Evolutionary conservation across 225 moss, liverwort and hornwort genomes (phyloP).

Genomic region (Physcomitrium patens): DNA sequence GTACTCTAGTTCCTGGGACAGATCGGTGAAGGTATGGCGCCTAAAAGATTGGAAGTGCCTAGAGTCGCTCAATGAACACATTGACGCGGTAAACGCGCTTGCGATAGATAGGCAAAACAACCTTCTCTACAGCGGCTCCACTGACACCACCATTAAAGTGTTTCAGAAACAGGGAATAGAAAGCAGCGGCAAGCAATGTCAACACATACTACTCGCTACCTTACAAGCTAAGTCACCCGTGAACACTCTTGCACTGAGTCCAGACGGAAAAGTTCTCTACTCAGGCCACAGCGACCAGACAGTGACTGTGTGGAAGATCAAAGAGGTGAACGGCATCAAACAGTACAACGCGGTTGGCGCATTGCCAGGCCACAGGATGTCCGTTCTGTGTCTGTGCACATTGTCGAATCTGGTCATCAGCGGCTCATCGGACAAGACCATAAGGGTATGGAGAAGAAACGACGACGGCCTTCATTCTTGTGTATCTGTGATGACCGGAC

Average conservation of each 20-base stretch:
- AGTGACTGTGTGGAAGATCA: constrained; percentile 41
- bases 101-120: constrained; percentile 28
- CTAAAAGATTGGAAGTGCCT: constrained; percentile 39
- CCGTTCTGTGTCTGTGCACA: constrained; percentile 43
- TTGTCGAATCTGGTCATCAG: constrained; percentile 41
- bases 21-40: constrained; percentile 48
- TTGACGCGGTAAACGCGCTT: constrained; percentile 50
- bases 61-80: constrained; percentile 41
- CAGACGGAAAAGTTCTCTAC: constrained; percentile 38
- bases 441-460: constrained; percentile 46
- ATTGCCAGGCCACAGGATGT: constrained; percentile 47
- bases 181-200: neutral
- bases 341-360: constrained; percentile 32
- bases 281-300: constrained; percentile 51
- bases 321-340: constrained; percentile 6
- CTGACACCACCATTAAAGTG: constrained; percentile 45
- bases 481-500: constrained; percentile 46
- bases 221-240: constrained; percentile 48
- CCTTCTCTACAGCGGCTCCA: constrained; percentile 47
- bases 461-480: constrained; percentile 26
- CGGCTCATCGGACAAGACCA: constrained; percentile 59
- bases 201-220: constrained; percentile 31
- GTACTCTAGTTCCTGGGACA: constrained; percentile 59
- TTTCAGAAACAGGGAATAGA: constrained; percentile 21
- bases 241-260: constrained; percentile 55